Evolutionary conservation across 2,329 filamentous ascomycete genomes (phyloP), one percentile per base, ranked within the genome.

Genomic region (Dothideomycetidae sp.): DNA sequence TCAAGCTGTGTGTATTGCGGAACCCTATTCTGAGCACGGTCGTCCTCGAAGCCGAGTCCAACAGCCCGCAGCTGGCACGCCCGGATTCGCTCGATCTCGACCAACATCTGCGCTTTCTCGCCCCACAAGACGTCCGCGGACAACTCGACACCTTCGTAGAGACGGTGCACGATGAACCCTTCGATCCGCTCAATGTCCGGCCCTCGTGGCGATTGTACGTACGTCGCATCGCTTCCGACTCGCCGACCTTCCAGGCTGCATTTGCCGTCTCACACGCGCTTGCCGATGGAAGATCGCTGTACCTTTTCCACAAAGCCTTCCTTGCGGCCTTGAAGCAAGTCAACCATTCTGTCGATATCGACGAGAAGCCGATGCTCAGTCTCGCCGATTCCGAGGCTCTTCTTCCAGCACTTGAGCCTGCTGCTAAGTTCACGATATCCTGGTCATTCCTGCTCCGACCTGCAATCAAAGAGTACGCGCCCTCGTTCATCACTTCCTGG

Each of bases 221-320:
- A 26, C 21, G 21, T 7, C 21, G 7, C 7, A 7, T 26, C 7
- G 21, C n/a, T n/a, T 7, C 21, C 21, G 21, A 26, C 21, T 26
- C 21, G 21, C n/a, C 21, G 7, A 26, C 7, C 21, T 26, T 26
- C 21, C 21, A 26, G 21, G 21, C 63, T 5, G 51, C 53, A 0
- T 66, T 64, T 37, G 48, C 54, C 1, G 64, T 50, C 44, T 65
- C 62, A 0, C 64, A 67, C 46, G 47, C 51, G 3, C 49, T 62
- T 3, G 59, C 57, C 4, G 64, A 67, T 43, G 64, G 63, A 0
- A 53, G 53, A 23, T 57, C 56, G 1, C 61, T 60, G 3, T 37
- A 54, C 1, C 46, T 56, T 3, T 65, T 68, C 38, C 63, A 67
- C 38, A 50, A 46, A 3, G 54, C 58, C 0, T 60, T 67, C 31